Evolutionary conservation across 768 basidiomycete species (phyloP).

Genomic region (Erythrobasidium yunnanense): DNA sequence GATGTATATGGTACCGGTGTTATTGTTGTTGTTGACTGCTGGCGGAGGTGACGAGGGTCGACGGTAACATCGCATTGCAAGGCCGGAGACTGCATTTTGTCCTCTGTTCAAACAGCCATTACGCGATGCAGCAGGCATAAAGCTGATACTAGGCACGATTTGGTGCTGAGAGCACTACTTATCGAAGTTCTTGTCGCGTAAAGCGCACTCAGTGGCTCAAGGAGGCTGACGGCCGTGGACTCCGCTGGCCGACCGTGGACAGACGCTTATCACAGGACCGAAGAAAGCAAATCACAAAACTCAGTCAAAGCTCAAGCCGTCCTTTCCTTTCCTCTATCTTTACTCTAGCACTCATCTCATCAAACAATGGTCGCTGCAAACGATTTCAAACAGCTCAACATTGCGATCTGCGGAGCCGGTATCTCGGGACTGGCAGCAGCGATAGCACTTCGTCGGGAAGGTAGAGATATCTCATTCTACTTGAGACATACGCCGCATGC

Average conservation of each 20-base stretch:
- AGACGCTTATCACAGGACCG: no score
- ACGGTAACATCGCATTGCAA: not conserved
- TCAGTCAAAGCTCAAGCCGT: not conserved
- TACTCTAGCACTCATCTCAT: not conserved
- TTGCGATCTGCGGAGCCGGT: slow-evolving; percentile 12
- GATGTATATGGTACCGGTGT: slow-evolving; percentile 11
- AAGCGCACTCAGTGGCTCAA: no score
- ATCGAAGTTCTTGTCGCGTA: no score
- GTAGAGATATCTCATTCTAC: not conserved
- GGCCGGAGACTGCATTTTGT: not conserved
- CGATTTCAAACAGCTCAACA: slow-evolving; percentile 10
- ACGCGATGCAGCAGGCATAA: no score
- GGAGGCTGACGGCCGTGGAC: no score
- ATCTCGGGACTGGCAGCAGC: slow-evolving; percentile 19
- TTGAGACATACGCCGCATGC: not conserved
- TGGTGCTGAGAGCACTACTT: no score
- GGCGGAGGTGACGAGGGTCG: not conserved
- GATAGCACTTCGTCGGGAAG: slow-evolving; percentile 11
- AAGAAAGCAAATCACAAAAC: no score
- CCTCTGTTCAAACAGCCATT: no score
- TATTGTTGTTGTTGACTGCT: not conserved
- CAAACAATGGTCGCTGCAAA: not conserved
- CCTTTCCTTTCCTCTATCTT: not conserved
- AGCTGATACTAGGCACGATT: no score
- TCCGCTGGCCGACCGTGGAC: no score